A percentile compares a stretch with the other conserved stretches of the same genome.
Conservation (phyloP, 1,139 yeast genomes). For the Kluyveromyces sp. region DNA sequence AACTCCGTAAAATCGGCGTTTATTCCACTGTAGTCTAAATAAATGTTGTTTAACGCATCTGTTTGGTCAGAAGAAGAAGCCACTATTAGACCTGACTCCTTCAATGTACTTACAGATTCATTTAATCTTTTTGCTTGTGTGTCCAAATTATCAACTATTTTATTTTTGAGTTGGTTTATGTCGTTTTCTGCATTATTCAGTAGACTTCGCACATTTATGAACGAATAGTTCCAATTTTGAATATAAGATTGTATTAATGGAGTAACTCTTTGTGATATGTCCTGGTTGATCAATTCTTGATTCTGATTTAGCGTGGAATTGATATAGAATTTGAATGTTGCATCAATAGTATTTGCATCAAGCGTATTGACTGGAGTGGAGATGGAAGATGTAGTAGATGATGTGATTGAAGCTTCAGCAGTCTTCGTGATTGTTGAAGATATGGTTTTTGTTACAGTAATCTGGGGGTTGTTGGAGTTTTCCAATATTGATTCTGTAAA, state of each 20-base stretch:
- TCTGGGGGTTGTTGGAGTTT: not conserved
- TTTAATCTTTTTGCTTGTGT: slow-evolving; percentile 9
- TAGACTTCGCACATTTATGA: not conserved
- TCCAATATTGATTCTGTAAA: not conserved
- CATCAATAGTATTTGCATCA: not conserved
- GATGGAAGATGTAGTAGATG: not conserved
- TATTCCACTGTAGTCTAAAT: slow-evolving; percentile 4
- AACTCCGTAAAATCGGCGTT: not conserved
- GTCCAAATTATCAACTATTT: slow-evolving; percentile 3
- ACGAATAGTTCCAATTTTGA: slow-evolving; percentile 4
- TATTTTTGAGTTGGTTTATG: slow-evolving; percentile 3
- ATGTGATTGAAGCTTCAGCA: not conserved
- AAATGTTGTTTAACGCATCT: not conserved
- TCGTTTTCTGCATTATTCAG: not conserved
- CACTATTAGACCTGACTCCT: slow-evolving; percentile 10
- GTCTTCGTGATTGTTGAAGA: not conserved
- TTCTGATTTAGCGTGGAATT: slow-evolving; percentile 3
- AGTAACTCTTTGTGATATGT: not conserved
- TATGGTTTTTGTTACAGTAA: not conserved
- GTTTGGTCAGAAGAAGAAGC: slow-evolving; percentile 6
- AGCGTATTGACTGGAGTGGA: not conserved
- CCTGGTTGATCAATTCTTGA: not conserved
- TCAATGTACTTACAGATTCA: slow-evolving; percentile 6
- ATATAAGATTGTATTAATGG: not conserved
- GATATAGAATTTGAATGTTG: not conserved